Conservation (phyloP, 805 yeast genomes). For the Candida ovalis region DNA sequence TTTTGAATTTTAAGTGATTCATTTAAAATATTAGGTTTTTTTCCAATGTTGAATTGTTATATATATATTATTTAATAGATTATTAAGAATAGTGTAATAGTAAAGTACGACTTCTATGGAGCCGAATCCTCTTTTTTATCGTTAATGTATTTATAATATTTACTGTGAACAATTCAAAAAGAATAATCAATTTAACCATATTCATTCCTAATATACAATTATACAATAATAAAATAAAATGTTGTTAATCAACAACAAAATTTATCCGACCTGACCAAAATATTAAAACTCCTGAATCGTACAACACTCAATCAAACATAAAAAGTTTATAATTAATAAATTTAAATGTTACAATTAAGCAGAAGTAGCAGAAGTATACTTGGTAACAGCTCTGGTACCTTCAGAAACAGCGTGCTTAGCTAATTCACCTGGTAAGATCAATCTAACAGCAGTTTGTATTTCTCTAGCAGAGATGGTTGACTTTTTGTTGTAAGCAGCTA, state of each 20-base stretch:
- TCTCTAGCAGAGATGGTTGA: slow-evolving; percentile 97
- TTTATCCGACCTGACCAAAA: slow-evolving; percentile 11
- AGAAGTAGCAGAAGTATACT: slow-evolving; percentile 71
- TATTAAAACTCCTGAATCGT: slow-evolving; percentile 3
- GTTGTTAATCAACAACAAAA: slow-evolving; percentile 5
- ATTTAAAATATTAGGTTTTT: no score
- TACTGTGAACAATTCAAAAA: background rate
- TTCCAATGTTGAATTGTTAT: no score
- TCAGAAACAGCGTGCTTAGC: slow-evolving; percentile 98
- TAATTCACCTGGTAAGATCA: slow-evolving; percentile 96
- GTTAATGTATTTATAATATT: no score
- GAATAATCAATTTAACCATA: slow-evolving; percentile 8
- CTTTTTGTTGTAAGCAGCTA: slow-evolving; percentile 98
- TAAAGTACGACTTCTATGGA: no score
- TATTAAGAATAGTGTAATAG: no score
- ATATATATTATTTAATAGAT: no score
- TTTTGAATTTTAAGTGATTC: no score
- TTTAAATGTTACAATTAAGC: slow-evolving; percentile 24
- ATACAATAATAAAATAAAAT: slow-evolving; percentile 13
- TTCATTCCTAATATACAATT: slow-evolving; percentile 23
- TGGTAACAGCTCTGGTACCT: slow-evolving; percentile 98
- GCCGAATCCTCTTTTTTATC: no score
- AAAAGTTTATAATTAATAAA: background rate
- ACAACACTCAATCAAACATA: background rate
- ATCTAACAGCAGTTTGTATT: slow-evolving; percentile 97